A percentile compares a stretch with the other conserved stretches of the same genome.
Conservation (phyloP, 495 filamentous ascomycete species). For the Aspergillus campestris region DNA sequence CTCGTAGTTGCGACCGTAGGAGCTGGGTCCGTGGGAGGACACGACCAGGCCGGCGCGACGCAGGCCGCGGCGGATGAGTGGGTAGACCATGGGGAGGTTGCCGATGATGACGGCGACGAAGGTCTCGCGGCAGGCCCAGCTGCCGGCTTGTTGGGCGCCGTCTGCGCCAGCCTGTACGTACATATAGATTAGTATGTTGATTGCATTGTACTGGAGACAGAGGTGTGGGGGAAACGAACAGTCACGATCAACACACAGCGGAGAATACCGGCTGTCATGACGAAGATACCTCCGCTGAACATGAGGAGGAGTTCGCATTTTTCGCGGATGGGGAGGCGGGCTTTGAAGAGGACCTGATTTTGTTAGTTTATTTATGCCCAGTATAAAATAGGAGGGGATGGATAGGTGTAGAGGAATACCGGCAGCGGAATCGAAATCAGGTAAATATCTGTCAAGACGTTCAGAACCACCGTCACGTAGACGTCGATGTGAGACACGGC, state of each 20-base stretch:
- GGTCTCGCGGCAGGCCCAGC: slow-evolving; percentile 56
- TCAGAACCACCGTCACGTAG: slow-evolving; percentile 42
- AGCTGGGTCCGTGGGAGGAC: slow-evolving; percentile 8
- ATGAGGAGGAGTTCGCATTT: slow-evolving; percentile 48
- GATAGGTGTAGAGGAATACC: slow-evolving; percentile 2
- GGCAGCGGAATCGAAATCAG: slow-evolving; percentile 47
- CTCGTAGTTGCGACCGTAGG: slow-evolving; percentile 17
- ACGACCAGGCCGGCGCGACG: slow-evolving; percentile 25
- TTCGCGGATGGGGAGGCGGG: slow-evolving; percentile 39
- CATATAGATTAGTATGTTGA: neutral
- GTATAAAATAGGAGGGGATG: too few relatives aligned
- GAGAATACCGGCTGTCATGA: slow-evolving; percentile 51
- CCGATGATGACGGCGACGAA: slow-evolving; percentile 53
- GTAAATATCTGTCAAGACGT: slow-evolving; percentile 47
- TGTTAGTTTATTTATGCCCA: slow-evolving; percentile 2
- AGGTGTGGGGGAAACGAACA: slow-evolving; percentile 17
- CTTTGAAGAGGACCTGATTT: slow-evolving; percentile 44
- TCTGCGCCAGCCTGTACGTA: slow-evolving; percentile 32
- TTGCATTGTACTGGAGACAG: slow-evolving; percentile 3
- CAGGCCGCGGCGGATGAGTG: slow-evolving; percentile 34
- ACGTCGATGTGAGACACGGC: slow-evolving; percentile 39
- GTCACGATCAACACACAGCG: slow-evolving; percentile 51
- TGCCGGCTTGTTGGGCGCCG: slow-evolving; percentile 45
- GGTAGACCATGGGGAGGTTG: slow-evolving; percentile 55
- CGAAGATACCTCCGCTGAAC: slow-evolving; percentile 51